phyloP scores from a whole-genome alignment of 345 rosid species.

The Euclidium syriacum region DNA sequence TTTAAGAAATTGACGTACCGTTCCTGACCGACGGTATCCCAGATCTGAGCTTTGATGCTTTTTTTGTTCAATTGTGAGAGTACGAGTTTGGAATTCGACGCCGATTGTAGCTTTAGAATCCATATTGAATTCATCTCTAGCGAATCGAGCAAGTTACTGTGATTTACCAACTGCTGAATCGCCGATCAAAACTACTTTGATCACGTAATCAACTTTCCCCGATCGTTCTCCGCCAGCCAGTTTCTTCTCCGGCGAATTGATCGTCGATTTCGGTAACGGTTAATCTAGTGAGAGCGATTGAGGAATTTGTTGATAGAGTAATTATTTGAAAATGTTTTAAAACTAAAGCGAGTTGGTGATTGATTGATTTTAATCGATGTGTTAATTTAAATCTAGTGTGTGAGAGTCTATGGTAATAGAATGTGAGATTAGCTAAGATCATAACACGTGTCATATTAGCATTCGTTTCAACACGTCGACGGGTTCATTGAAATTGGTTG shows the following conservation, averaged over 20 bases:
- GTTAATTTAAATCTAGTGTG: neutral
- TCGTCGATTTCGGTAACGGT: too few species aligned
- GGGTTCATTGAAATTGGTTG: neutral
- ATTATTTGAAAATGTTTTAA: neutral
- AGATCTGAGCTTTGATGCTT: slow-evolving; percentile 96
- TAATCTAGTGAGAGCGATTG: slow-evolving; percentile 9
- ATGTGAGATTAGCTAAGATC: neutral
- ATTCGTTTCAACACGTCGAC: too few species aligned
- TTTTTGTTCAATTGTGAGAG: slow-evolving; percentile 62
- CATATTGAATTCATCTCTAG: slow-evolving; percentile 76
- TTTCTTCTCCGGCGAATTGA: neutral
- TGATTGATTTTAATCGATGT: neutral
- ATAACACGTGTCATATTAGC: neutral
- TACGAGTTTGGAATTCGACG: slow-evolving; percentile 89
- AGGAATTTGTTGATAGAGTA: neutral
- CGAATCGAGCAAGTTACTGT: slow-evolving; percentile 76
- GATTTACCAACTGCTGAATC: slow-evolving; percentile 96
- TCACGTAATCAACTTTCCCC: slow-evolving; percentile 69
- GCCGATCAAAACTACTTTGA: slow-evolving; percentile 86
- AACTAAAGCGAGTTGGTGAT: neutral
- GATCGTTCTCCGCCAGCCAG: slow-evolving; percentile 65
- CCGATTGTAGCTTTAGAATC: slow-evolving; percentile 95
- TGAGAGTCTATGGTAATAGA: neutral
- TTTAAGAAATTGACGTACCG: slow-evolving; percentile 33
- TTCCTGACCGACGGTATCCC: slow-evolving; percentile 99